Evolutionary conservation across 2,329 filamentous ascomycete genomes (phyloP).

Genomic region (Penicillium glabrum): DNA sequence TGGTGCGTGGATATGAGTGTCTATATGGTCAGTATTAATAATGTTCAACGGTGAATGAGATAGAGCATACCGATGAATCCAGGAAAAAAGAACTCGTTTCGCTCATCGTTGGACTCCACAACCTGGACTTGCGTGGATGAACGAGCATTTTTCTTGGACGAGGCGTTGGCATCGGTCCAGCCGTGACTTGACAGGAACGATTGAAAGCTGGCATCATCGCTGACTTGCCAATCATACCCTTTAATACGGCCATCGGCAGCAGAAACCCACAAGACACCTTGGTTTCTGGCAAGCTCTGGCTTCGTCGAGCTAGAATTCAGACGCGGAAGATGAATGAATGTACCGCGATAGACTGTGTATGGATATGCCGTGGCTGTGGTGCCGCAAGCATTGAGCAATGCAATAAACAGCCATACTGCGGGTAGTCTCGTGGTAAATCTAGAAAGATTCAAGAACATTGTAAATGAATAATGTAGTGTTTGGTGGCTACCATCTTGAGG

Average conservation of each 20-base stretch:
- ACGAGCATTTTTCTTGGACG: background rate
- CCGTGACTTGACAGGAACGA: constrained; percentile 13
- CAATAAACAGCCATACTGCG: constrained; percentile 2
- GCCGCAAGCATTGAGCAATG: constrained; percentile 4
- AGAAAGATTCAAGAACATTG: constrained; percentile 6
- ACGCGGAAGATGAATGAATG: constrained; percentile 12
- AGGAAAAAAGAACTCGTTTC: constrained; percentile 47
- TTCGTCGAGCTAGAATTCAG: constrained; percentile 2
- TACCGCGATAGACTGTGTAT: constrained; percentile 15
- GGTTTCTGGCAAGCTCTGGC: constrained; percentile 7
- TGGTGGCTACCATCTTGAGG: constrained; percentile 1
- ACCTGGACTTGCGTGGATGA: background rate
- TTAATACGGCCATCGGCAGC: constrained; percentile 8
- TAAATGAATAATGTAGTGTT: background rate
- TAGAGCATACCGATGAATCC: constrained; percentile 41
- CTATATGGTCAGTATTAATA: constrained; percentile 12
- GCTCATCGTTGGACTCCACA: constrained; percentile 35
- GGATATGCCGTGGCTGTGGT: constrained; percentile 3
- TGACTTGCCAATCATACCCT: constrained; percentile 11
- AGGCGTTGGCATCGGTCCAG: constrained; percentile 4
- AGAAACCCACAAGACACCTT: constrained; percentile 13
- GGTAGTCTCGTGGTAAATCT: constrained; percentile 1
- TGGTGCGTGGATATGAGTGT: constrained; percentile 92
- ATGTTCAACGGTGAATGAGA: background rate
- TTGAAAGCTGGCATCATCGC: constrained; percentile 13